These are phyloP conservation scores for Annulohypoxylon bovei DNA, from an alignment of 495 filamentous ascomycete species.

Conservation along the genomic window DNA sequence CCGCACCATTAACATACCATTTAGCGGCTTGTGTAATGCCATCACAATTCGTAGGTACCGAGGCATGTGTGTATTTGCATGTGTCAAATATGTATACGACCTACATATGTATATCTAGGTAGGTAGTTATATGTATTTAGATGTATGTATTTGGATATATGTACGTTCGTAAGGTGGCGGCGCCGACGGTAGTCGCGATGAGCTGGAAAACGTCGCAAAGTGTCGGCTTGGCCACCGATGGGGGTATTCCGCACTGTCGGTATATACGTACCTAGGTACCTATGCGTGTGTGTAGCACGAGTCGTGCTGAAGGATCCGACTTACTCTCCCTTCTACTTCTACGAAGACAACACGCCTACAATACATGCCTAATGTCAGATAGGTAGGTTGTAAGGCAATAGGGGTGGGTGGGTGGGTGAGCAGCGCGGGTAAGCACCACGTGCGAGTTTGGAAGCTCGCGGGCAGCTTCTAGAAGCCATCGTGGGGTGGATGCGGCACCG, in stretches of 20 bases:
- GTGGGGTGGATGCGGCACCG: not conserved
- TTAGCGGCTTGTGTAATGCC: not conserved
- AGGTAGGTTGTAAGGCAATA: slow-evolving; percentile 2
- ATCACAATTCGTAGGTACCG: not conserved
- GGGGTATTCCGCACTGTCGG: not conserved
- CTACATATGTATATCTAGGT: too few relatives aligned
- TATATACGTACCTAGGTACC: not conserved
- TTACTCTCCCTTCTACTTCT: not conserved
- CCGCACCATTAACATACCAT: slow-evolving; percentile 5
- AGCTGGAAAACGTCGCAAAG: slow-evolving; percentile 4
- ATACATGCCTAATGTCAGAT: not conserved
- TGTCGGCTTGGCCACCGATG: slow-evolving; percentile 1
- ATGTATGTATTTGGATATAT: not conserved
- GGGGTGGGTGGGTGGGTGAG: not conserved
- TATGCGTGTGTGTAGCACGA: not conserved
- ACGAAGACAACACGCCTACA: not conserved
- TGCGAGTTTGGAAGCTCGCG: slow-evolving; percentile 5
- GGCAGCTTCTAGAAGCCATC: slow-evolving; percentile 22
- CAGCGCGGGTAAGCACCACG: not conserved
- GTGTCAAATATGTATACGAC: not conserved
- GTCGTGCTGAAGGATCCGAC: not conserved
- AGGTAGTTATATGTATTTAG: not conserved
- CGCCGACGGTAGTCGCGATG: not conserved
- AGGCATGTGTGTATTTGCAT: not conserved
- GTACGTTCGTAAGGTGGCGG: not conserved